Evolutionary conservation across 108 stramenopile species (phyloP), one percentile per base, ranked within the genome.

Genomic region (Skeletonema tropicum): DNA sequence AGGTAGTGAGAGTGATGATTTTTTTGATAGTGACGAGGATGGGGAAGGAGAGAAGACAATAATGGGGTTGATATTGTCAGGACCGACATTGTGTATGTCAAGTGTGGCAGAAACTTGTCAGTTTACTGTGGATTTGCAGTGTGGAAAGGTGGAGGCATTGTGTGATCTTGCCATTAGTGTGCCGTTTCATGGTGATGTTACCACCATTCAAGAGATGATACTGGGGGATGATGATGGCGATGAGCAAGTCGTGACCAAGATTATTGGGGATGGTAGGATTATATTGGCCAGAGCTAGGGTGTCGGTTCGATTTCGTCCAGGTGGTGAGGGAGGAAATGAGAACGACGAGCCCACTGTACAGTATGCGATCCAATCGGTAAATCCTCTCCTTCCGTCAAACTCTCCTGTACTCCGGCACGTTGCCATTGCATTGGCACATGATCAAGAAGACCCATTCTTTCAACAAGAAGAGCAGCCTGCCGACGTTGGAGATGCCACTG

Each of bases 331-430:
- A 49, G 81, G 59, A 23, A 60, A 60, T 14, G 74, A 62, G n/a
- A 45, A 75, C 35, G 74, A 75, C n/a, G 75, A 76, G 35, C 66
- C 73, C 9, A 82, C 71, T 1, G 75, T 76, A 57, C 81, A 82
- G 29, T 82, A 73, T 45, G 66, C 65, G 7, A 70, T 82, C 6
- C 64, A 71, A 58, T 82, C 75, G 38, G 38, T 82, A 1, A 41
- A 71, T 2, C 55, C 81, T 0, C 58, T 48, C 26, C 65, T 57
- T 32, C 6, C 55, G 0, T n/a, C 75, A 7, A 59, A 71, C 30
- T 68, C 80, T 17, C 32, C 31, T 15, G 15, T 64, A 19, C 57
- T 82, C 6, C 60, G 61, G 19, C 41, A 68, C 12, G 75, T 66
- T 7, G 70, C 81, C 49, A 76, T 73, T 36, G 71, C 81, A 12